Evolutionary conservation across 2,329 filamentous ascomycete species (phyloP), one percentile per base, ranked within the genome.

Genomic region (Aspergillus pseudotamarii): DNA sequence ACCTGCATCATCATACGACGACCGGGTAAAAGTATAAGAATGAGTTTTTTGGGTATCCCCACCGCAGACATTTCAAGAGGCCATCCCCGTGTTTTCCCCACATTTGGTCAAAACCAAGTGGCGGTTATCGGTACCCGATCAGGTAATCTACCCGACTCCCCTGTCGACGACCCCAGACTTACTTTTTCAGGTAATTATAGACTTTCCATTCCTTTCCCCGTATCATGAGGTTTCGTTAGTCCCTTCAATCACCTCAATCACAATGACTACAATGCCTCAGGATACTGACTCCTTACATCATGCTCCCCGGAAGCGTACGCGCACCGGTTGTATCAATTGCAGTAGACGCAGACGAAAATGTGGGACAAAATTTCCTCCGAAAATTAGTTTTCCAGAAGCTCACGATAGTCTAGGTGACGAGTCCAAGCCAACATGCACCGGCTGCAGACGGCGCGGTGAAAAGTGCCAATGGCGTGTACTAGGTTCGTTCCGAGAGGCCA

Each of bases 321-420:
- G 74, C 57, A 74, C 70, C 3, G 75, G 75, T 0, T 77, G 73
- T 64, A 57, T 74, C 30, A 73, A 73, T 59, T 76, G 74, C 67
- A 73, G 73, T 66, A 74, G 71, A 23, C 66, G 72, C 23, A 67
- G 73, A 26, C 69, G 73, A 57, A 76, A 77, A 71, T 77, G 74
- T 72, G 28, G 30, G 51, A 56, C 51, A 62, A 58, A 54, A 9
- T 19, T 45, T 21, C 1, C 38, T 12, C 38, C 28, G 23, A 19
- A 26, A 51, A 28, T 32, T 48, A 5, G 23, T 21, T 28, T 34
- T 28, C 55, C 45, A 14, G 21, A 58, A 56, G 57, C 32, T 58
- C 14, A 64, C 58, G 30, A 26, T 19, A n/a, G 10, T 16, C 14
- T 55, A 73, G 70, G 72, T 55, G 75, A 77, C 48, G 75, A 76